phyloP scores from a whole-genome alignment of 2,329 filamentous ascomycete species.

The Botrytis deweyae region DNA sequence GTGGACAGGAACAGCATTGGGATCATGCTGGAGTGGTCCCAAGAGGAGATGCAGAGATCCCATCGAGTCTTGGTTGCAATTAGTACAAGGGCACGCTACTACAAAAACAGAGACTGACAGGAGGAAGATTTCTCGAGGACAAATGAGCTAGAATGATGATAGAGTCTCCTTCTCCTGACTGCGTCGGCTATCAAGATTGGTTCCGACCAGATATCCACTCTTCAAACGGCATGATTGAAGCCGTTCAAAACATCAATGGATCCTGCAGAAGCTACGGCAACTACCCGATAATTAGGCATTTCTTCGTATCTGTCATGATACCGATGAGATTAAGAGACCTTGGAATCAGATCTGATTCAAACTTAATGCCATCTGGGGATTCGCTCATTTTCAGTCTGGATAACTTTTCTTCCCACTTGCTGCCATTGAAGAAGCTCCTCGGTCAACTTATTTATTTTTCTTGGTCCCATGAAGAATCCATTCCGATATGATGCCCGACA shows the following conservation, averaged over 20 bases:
- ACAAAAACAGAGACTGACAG: background rate
- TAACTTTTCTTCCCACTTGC: background rate
- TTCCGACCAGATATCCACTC: background rate
- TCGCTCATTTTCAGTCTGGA: background rate
- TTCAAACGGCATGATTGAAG: background rate
- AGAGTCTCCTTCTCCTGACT: background rate
- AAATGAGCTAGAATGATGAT: background rate
- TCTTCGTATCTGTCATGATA: background rate
- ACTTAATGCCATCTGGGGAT: background rate
- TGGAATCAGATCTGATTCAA: background rate
- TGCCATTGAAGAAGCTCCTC: background rate
- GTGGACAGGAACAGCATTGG: background rate
- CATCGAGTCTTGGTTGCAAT: background rate
- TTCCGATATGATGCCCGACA: background rate
- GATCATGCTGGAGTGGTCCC: too few species aligned
- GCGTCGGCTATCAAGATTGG: background rate
- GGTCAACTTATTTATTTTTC: too few species aligned
- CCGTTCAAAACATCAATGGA: background rate
- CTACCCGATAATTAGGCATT: constrained; percentile 2
- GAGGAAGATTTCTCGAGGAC: background rate
- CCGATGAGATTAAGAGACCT: background rate
- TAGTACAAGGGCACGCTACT: background rate
- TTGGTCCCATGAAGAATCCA: too few species aligned
- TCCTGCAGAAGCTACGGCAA: background rate
- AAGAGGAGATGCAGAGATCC: background rate